These are phyloP conservation scores for Xylaria flabelliformis DNA, from an alignment of 495 filamentous ascomycete species.

Conservation along the genomic window DNA sequence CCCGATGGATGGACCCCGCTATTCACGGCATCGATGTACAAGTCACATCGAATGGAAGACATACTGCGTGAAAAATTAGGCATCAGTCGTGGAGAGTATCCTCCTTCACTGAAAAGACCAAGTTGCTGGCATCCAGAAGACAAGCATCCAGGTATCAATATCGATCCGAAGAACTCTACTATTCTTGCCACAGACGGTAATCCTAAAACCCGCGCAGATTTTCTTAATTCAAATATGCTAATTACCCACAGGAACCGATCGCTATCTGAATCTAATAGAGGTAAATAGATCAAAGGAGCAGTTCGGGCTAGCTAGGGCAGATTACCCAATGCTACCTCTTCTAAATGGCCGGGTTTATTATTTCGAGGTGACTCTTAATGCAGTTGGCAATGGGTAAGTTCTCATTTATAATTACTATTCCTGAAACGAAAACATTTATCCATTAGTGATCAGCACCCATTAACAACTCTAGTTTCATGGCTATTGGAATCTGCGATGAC, in stretches of 20 bases:
- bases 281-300: neutral
- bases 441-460: too few relatives aligned
- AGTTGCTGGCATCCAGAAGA: neutral
- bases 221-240: too few relatives aligned
- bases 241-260: neutral
- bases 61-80: neutral
- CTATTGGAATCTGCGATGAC: neutral
- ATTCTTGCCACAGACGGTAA: neutral
- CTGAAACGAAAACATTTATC: too few relatives aligned
- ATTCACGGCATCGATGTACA: neutral
- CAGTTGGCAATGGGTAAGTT: neutral
- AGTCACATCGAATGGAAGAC: neutral
- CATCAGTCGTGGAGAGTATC: neutral
- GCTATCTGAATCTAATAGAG: neutral
- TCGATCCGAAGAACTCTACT: neutral
- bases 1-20: neutral
- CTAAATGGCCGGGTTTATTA: neutral
- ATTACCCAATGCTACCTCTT: neutral
- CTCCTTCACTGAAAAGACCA: neutral
- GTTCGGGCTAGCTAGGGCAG: neutral
- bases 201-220: too few relatives aligned
- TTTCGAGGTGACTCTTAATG: neutral
- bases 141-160: neutral
- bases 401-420: too few relatives aligned
- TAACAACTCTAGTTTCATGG: neutral